phyloP scores from a whole-genome alignment of 2,329 filamentous ascomycete genomes.

The Alternaria rosae region DNA sequence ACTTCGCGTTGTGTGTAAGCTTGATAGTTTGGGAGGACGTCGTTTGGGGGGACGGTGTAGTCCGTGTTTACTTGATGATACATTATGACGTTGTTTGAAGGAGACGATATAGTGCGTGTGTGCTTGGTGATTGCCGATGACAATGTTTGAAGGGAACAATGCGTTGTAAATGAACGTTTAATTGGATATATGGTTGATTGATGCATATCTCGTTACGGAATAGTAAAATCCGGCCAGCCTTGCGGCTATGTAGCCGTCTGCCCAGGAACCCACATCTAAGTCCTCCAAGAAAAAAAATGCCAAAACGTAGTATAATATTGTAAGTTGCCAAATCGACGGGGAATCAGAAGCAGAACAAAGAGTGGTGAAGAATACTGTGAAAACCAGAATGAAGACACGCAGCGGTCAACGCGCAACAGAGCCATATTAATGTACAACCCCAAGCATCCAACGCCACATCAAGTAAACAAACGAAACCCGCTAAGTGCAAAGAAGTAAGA shows the following conservation, averaged over 20 bases:
- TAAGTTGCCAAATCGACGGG: not conserved
- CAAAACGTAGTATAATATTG: not conserved
- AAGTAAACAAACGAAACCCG: slow-evolving; percentile 19
- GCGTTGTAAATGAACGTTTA: not conserved
- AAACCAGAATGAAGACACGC: not conserved
- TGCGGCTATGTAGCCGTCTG: not conserved
- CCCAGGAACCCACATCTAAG: not conserved
- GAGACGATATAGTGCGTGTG: too few species aligned
- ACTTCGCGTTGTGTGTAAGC: not conserved
- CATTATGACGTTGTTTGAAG: too few species aligned
- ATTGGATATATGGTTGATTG: not conserved
- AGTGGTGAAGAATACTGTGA: not conserved
- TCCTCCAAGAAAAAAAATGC: not conserved
- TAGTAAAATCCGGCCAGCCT: not conserved
- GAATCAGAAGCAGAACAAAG: not conserved
- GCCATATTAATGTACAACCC: not conserved
- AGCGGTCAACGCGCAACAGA: not conserved
- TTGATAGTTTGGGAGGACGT: not conserved
- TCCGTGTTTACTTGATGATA: too few species aligned
- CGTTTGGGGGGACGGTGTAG: too few species aligned
- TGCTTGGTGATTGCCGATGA: too few species aligned
- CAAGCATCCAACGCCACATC: not conserved
- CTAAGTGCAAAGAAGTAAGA: slow-evolving; percentile 42
- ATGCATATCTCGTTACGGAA: not conserved
- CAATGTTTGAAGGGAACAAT: too few species aligned